Evolutionary conservation across 805 yeast genomes (phyloP), one percentile per base, ranked within the genome.

Genomic region (Candida succiphila): DNA sequence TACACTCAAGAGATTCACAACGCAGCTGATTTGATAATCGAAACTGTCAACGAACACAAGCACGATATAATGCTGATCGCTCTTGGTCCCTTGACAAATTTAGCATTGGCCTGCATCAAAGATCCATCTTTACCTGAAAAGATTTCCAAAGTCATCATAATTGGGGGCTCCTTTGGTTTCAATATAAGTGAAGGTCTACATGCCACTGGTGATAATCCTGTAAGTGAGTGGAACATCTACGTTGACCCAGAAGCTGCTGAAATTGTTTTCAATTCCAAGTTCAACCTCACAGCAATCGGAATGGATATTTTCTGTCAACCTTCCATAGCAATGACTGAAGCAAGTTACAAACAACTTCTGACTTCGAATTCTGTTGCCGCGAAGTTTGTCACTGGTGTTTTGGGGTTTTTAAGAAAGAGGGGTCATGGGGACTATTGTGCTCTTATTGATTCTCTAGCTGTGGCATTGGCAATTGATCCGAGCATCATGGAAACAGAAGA

Each of bases 141-240:
- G 21, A 31, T 48, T n/a, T 29, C 27, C 14, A 40, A 44, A 29
- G 49, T 49, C 21, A 40, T 47, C 27, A 46, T 45, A 22, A 47
- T 47, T 29, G 53, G 51, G 16, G 53, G 52, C 7, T 44, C 51
- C 10, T 49, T 41, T 34, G 53, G 53, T 7, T 49, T 49, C 31
- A 37, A 41, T 20, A 43, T 41, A 7, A 40, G 39, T 14, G 53
- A 40, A 26, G 44, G 43, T 7, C 34, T 47, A 16, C 49, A 47
- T 33, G 53, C 52, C n/a, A 49, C 53, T 4, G 53, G 53, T 15
- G 52, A 46, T 32, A 49, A 49, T 31, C 53, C 52, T 2, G 49
- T 47, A 5, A 42, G 46, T 36, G 52, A 49, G 29, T 49, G 52
- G 52, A 49, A 49, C 35, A 37, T 47, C 18, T 47, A 44, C 26